Evolutionary conservation across 768 basidiomycete genomes (phyloP).

Genomic region (Cubamyces sp.): DNA sequence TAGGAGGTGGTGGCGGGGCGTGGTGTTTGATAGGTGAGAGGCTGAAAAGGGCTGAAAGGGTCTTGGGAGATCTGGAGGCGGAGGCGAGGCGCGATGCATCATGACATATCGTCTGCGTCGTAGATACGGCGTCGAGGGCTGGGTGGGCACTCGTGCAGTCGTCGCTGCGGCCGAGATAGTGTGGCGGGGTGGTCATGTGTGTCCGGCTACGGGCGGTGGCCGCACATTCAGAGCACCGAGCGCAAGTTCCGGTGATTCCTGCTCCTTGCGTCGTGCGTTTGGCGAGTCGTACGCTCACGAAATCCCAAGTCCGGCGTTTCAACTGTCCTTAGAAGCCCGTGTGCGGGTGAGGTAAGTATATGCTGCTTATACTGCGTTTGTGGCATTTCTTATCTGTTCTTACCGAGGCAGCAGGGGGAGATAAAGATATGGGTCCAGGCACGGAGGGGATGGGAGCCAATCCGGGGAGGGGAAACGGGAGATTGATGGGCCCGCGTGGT

Average conservation of each 20-base stretch:
- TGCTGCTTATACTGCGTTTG: not conserved
- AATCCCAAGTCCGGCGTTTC: no score
- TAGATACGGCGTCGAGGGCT: not conserved
- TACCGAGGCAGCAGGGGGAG: not conserved
- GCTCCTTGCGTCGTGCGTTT: not conserved
- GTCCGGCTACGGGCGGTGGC: not conserved
- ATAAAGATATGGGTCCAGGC: conserved; percentile 22
- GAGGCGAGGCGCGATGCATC: not conserved
- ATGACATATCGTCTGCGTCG: not conserved
- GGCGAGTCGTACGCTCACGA: no score
- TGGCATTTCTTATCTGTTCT: not conserved
- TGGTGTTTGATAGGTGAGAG: conserved; percentile 6
- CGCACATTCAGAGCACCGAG: not conserved
- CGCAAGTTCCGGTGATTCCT: conserved; percentile 1
- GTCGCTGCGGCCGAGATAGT: not conserved
- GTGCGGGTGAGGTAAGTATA: not conserved
- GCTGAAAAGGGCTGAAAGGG: not conserved
- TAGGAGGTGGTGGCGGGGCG: not conserved
- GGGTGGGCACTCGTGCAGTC: not conserved
- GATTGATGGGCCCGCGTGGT: conserved; percentile 26
- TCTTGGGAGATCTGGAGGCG: no score
- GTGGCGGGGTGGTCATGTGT: conserved; percentile 4
- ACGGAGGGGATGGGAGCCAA: not conserved
- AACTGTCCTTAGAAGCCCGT: not conserved
- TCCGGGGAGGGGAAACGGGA: not conserved